Conservation (phyloP, 306 rosid genomes). For the Calophaca sinica region DNA sequence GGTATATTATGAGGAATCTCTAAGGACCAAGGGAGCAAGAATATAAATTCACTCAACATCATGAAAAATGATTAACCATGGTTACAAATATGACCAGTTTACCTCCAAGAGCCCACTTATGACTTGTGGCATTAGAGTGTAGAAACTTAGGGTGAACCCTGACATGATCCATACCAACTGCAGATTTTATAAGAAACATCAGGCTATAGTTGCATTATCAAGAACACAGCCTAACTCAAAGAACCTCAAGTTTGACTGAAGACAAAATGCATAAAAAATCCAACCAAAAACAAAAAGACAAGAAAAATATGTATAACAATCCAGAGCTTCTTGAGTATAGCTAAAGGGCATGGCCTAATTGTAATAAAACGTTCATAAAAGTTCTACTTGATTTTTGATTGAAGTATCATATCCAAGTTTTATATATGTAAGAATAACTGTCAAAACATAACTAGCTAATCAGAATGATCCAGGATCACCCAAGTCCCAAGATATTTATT, state of each 20-base stretch:
- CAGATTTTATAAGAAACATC: conserved; percentile 50
- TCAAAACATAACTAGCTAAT: conserved; percentile 8
- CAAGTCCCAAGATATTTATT: not conserved
- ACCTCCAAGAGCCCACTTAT: conserved; percentile 99
- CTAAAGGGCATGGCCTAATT: not conserved
- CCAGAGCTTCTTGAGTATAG: conserved; percentile 14
- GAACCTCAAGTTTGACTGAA: conserved; percentile 23
- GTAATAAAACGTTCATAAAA: not conserved
- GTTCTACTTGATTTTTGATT: not conserved
- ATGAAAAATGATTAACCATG: conserved; percentile 28
- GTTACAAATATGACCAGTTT: conserved; percentile 31
- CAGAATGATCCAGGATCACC: conserved; percentile 6
- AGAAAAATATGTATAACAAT: not conserved
- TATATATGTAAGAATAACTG: not conserved
- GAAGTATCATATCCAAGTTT: not conserved
- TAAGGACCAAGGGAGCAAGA: not conserved
- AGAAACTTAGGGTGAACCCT: conserved; percentile 98
- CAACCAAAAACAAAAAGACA: not conserved
- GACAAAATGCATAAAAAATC: conserved; percentile 6
- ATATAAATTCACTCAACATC: conserved; percentile 28
- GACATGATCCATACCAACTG: conserved; percentile 96
- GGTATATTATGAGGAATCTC: conserved; percentile 28
- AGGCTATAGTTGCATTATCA: conserved; percentile 8
- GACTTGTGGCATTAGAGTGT: conserved; percentile 98
- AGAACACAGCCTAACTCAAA: not conserved